These are phyloP conservation scores for Dendrocalamus sinicus DNA, from an alignment of 176 grass and related monocot species.

Conservation along the genomic window DNA sequence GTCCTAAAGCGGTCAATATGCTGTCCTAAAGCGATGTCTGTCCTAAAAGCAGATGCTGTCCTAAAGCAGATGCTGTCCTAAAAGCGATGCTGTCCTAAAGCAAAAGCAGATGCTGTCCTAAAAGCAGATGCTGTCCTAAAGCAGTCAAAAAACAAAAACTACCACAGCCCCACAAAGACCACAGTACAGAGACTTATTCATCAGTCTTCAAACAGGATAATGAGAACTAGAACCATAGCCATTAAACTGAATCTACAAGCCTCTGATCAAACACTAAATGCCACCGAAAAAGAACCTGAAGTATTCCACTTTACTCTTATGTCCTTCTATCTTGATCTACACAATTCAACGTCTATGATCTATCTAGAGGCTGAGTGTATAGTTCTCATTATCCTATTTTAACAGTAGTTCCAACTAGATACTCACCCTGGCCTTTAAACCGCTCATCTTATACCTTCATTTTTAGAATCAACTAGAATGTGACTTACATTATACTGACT, in stretches of 20 bases:
- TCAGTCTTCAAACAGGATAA: constrained; percentile 13
- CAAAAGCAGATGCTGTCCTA: too few relatives aligned
- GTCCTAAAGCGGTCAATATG: too few relatives aligned
- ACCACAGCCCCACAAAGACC: too few relatives aligned
- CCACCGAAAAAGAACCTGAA: neutral
- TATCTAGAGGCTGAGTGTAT: neutral
- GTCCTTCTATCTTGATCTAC: neutral
- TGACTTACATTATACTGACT: neutral
- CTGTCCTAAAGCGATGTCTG: too few relatives aligned
- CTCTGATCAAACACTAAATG: neutral
- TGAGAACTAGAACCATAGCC: neutral
- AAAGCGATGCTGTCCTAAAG: too few relatives aligned
- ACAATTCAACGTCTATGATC: neutral
- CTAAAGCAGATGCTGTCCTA: too few relatives aligned
- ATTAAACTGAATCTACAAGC: neutral
- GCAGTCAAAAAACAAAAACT: too few relatives aligned
- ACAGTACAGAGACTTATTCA: too few relatives aligned
- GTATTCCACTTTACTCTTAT: neutral
- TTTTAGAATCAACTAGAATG: neutral
- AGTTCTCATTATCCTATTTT: neutral
- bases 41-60: too few relatives aligned
- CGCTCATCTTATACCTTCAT: neutral
- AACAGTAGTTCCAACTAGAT: neutral
- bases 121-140: too few relatives aligned
- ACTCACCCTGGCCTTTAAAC: neutral